Conservation (phyloP, 345 rosid genomes). For the Melaleuca alternifolia region DNA sequence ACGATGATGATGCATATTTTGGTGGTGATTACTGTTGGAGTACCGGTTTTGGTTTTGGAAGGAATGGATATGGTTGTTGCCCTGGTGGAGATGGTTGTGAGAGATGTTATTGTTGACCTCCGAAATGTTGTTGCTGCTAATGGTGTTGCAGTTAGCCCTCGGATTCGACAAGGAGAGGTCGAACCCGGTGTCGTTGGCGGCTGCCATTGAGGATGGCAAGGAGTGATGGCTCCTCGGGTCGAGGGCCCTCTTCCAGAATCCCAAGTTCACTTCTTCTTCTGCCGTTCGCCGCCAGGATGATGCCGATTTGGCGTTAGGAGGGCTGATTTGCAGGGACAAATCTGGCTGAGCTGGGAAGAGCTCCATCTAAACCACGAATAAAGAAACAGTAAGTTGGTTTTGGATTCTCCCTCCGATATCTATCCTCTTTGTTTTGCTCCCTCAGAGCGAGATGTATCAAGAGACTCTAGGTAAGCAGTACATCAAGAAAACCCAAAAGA, state of each 20-base stretch:
- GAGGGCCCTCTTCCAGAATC: constrained; percentile 32
- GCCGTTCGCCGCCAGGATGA: constrained; percentile 29
- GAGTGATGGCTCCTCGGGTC: background rate
- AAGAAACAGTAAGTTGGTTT: background rate
- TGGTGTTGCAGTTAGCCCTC: constrained; percentile 18
- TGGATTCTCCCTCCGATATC: background rate
- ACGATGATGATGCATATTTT: constrained; percentile 6
- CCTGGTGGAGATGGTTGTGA: constrained; percentile 23
- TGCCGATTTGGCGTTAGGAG: constrained; percentile 56
- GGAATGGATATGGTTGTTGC: constrained; percentile 17
- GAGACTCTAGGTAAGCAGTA: background rate
- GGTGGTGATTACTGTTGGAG: background rate
- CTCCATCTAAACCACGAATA: constrained; percentile 34
- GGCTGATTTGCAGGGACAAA: constrained; percentile 60
- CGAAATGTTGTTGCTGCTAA: background rate
- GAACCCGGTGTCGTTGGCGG: constrained; percentile 10
- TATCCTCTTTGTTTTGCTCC: background rate
- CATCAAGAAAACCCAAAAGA: background rate
- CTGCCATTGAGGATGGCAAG: background rate
- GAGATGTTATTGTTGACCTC: constrained; percentile 4
- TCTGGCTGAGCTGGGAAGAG: constrained; percentile 81
- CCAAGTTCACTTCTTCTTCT: constrained; percentile 35
- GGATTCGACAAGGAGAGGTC: constrained; percentile 62
- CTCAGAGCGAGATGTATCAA: background rate
- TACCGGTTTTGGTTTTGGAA: constrained; percentile 24